Evolutionary conservation across 192 early-diverging fungal genomes (phyloP).

Genomic region (Phlyctochytrium arcticum): DNA sequence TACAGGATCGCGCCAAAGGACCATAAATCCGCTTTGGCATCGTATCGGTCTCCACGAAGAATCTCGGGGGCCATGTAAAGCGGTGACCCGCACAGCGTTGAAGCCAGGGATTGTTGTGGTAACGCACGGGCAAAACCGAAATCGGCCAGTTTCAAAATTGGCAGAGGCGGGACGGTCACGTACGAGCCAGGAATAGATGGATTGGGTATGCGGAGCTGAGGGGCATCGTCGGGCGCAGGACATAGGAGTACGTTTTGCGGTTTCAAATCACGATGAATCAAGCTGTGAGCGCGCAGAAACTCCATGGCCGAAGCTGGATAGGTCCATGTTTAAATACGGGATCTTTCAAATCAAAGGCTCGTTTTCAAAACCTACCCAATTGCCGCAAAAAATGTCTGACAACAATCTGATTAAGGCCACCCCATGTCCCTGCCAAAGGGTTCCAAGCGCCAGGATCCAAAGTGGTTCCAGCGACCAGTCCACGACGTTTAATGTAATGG

Average conservation of each 20-base stretch:
- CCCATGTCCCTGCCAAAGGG: slow-evolving; percentile 49
- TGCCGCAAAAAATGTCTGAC: slow-evolving; percentile 84
- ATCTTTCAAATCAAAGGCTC: too few species aligned
- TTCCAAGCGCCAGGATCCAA: slow-evolving; percentile 11
- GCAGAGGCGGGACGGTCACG: slow-evolving; percentile 51
- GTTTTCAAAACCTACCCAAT: slow-evolving; percentile 53
- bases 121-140: slow-evolving; percentile 96
- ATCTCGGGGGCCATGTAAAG: slow-evolving; percentile 93
- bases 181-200: slow-evolving; percentile 23
- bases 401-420: slow-evolving; percentile 76
- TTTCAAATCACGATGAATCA: slow-evolving; percentile 97
- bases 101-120: slow-evolving; percentile 77
- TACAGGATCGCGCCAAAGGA: slow-evolving; percentile 91
- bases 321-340: too few species aligned
- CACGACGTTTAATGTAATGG: slow-evolving; percentile 72
- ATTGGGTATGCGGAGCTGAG: slow-evolving; percentile 36
- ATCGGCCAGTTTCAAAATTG: slow-evolving; percentile 89
- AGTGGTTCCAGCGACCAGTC: slow-evolving; percentile 18
- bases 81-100: slow-evolving; percentile 95
- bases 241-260: slow-evolving; percentile 90
- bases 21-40: slow-evolving; percentile 96
- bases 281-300: slow-evolving; percentile 77
- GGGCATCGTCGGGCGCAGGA: slow-evolving; percentile 46
- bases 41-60: slow-evolving; percentile 84
- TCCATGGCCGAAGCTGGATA: slow-evolving; percentile 72